Percentiles rank a stretch among this genome's conserved stretches.
These are phyloP conservation scores for Barbarea vulgaris DNA, from an alignment of 345 rosid species.

Conservation along the genomic window DNA sequence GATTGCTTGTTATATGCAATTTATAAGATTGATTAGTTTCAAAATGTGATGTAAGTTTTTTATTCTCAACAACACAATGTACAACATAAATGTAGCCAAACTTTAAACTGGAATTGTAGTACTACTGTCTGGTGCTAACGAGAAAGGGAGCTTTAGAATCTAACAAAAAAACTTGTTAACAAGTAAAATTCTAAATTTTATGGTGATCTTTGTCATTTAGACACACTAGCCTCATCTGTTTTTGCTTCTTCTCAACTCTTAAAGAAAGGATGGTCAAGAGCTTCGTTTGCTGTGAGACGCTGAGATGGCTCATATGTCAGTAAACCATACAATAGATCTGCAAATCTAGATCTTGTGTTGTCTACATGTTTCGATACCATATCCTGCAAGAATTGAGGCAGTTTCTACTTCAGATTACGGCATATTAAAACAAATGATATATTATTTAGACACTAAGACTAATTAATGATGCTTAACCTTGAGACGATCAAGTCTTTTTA, in stretches of 20 bases:
- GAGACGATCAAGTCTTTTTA: slow-evolving; percentile 66
- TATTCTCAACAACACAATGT: slow-evolving; percentile 30
- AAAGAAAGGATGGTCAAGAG: slow-evolving; percentile 79
- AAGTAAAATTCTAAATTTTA: slow-evolving; percentile 29
- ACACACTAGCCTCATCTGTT: neutral
- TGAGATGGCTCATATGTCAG: slow-evolving; percentile 68
- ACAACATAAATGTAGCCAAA: slow-evolving; percentile 33
- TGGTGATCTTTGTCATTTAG: slow-evolving; percentile 6
- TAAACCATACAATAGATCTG: slow-evolving; percentile 62
- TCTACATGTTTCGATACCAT: slow-evolving; percentile 56
- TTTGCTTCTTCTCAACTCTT: slow-evolving; percentile 35
- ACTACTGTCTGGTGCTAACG: slow-evolving; percentile 17
- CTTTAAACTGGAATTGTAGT: slow-evolving; percentile 3
- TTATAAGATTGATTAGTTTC: neutral
- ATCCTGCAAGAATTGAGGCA: slow-evolving; percentile 48
- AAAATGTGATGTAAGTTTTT: neutral
- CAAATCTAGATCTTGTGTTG: slow-evolving; percentile 48
- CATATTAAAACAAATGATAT: neutral
- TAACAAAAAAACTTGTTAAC: slow-evolving; percentile 19
- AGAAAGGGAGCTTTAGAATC: slow-evolving; percentile 21
- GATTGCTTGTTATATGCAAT: slow-evolving; percentile 3
- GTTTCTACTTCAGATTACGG: slow-evolving; percentile 23
- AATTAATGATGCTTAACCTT: slow-evolving; percentile 43
- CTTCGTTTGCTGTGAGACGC: slow-evolving; percentile 68
- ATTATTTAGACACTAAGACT: neutral